Percentiles rank a stretch among this genome's conserved stretches.
Evolutionary conservation across 192 early-diverging fungal genomes (phyloP).

Genomic region (Gryganskiella cystojenkinii): DNA sequence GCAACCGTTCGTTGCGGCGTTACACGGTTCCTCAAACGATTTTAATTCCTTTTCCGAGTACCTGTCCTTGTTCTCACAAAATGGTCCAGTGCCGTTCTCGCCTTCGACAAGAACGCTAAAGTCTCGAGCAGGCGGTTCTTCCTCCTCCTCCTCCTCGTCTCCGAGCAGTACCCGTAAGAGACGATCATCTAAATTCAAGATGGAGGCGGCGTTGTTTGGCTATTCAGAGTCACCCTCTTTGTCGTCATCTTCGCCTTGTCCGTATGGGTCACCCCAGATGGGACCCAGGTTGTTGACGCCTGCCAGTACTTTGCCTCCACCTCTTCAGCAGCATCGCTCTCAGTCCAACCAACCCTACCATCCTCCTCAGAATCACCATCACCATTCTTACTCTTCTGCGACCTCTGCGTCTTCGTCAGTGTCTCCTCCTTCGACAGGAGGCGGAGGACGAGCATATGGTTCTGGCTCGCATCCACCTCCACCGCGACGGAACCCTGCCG

Average conservation of each 20-base stretch:
- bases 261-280: neutral
- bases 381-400: neutral
- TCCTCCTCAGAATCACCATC: no score
- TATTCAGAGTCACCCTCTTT: neutral
- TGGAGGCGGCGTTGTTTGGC: neutral
- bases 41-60: no score
- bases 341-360: no score
- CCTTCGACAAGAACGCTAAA: neutral
- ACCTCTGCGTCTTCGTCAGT: neutral
- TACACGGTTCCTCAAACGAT: neutral
- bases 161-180: conserved; percentile 5
- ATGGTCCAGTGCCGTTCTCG: no score
- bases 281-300: neutral
- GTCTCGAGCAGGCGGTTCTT: neutral
- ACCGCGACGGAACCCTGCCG: conserved; percentile 24
- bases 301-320: conserved; percentile 14
- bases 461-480: no score
- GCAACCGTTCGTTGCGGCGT: conserved; percentile 24
- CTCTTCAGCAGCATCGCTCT: conserved; percentile 16
- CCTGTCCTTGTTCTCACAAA: no score
- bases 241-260: neutral
- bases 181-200: conserved; percentile 13
- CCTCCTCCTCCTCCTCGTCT: neutral
- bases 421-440: neutral
- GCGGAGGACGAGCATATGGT: no score